Base-by-base conservation (phyloP, 495 filamentous ascomycete species). In the Penicillium canariense region DNA sequence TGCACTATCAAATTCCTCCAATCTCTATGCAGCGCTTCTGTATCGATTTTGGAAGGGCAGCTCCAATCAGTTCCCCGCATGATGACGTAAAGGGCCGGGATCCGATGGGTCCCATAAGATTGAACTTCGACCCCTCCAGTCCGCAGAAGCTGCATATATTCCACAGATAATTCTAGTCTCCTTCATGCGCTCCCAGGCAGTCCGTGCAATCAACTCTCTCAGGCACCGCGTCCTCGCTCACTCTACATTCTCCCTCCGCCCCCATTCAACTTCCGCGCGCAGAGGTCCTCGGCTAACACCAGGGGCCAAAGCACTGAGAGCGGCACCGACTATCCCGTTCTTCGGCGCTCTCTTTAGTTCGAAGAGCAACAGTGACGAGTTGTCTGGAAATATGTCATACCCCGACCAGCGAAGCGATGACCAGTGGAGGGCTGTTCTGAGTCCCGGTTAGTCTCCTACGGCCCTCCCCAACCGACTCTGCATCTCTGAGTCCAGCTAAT, bases 391-490 rank as follows among this genome's bases (percentile, higher is more conserved):
- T 45, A 94, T 90, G 83, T 85, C 87, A 28, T 89, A 85, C 62
- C 91, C 93, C 5, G 83, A 91, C 46, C 72, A 95, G 73, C 89
- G 90, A 71, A 84, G 74, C 34, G 77, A 88, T 18, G 84, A 88
- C 23, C 89, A 97, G 74, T 98, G 94, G 94, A 87, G 84, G 55
- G 87, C 93, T 10, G 80, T 95, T 28, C 73, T 98, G 27, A 88
- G 68, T 55, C 85, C 81, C 60, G 90, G 90, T 92, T 59, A 5
- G 54, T 62, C n/a, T 14, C 30, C 28, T 28, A 32, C 8, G 15
- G 22, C 14, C n/a, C 23, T 15, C 44, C 18, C 57, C n/a, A 28
- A 23, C 32, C 1, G 17, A 39, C 11, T 27, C n/a, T 26, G 22
- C 14, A 15, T 25, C 42, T 31, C 14, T 23, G 12, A 8, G 12